Evolutionary conservation across 2,329 filamentous ascomycete species (phyloP), one percentile per base, ranked within the genome.

Genomic region (Colletotrichum chrysophilum): DNA sequence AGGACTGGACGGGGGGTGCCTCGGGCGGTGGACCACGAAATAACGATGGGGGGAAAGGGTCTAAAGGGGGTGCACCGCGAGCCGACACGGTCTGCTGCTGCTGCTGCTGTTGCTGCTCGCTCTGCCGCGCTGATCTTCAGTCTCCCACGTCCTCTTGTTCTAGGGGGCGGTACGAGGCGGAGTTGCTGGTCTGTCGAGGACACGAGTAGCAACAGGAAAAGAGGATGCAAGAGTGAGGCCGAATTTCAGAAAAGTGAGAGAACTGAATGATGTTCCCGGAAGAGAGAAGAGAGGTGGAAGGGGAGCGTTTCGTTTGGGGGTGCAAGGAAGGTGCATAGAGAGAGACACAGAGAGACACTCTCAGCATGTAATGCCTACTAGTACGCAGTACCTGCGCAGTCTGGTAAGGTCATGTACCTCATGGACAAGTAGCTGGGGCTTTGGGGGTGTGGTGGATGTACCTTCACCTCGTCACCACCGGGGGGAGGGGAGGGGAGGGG

Each of bases 21-120:
- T 75, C 70, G 70, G 74, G 74, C 70, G 30, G 74, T 75, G 74
- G 74, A 75, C 74, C 74, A 65, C 48, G 70, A 75, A 75, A 75
- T 75, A 75, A 75, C 70, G 74, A 73, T 74, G 64, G 64, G 70
- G 69, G 52, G 55, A 60, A 71, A 58, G 70, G 70, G 73, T 75
- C 70, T 73, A 75, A 67, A 66, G 72, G 73, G 62, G 34, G 32
- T 68, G 64, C 70, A 73, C 43, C 55, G 34, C 73, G 56, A 66
- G 64, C 64, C 43, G 73, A 60, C 70, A 64, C 70, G 43, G 43
- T 64, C 68, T 56, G 21, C 36, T 55, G 30, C 58, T n/a, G 30
- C 58, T n/a, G 18, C 16, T 58, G 24, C 30, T 36, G 32, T 70
- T 16, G 60, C 55, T 56, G 52, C 36, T 38, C 36, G 24, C 60